phyloP scores from a whole-genome alignment of 768 basidiomycete species.

The Boletus edulis region DNA sequence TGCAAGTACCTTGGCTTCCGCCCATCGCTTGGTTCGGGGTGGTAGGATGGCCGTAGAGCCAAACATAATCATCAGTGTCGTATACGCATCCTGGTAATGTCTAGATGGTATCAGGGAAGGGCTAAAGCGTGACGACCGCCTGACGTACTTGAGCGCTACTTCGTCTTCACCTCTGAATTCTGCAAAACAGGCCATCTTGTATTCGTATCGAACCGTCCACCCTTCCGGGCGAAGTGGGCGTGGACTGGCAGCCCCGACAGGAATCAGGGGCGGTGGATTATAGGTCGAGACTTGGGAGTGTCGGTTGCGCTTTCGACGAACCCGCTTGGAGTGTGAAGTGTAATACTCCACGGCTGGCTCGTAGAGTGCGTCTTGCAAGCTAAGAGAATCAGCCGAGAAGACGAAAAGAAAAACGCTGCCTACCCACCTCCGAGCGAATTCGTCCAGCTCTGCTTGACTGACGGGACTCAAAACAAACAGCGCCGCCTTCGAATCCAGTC shows the following conservation, averaged over 20 bases:
- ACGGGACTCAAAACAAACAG: slow-evolving; percentile 96
- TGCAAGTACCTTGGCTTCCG: slow-evolving; percentile 94
- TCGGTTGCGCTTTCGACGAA: slow-evolving; percentile 83
- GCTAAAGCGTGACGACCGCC: background rate
- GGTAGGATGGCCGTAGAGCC: slow-evolving; percentile 81
- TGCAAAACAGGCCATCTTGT: slow-evolving; percentile 96
- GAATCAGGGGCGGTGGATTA: slow-evolving; percentile 42
- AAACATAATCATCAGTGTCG: slow-evolving; percentile 82
- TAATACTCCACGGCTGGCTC: slow-evolving; percentile 94
- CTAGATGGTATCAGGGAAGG: slow-evolving; percentile 38
- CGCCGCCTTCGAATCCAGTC: slow-evolving; percentile 87
- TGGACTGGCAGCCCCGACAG: slow-evolving; percentile 37
- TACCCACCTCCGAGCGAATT: slow-evolving; percentile 79
- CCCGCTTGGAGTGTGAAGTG: slow-evolving; percentile 87
- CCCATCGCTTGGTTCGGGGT: slow-evolving; percentile 95
- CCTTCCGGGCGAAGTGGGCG: slow-evolving; percentile 79
- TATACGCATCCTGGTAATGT: slow-evolving; percentile 94
- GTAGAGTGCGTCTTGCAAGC: slow-evolving; percentile 84
- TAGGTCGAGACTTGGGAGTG: slow-evolving; percentile 64
- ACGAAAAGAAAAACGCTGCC: background rate
- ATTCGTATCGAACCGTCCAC: slow-evolving; percentile 96
- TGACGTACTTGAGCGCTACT: slow-evolving; percentile 81
- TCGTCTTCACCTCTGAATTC: slow-evolving; percentile 94
- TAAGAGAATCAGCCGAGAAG: slow-evolving; percentile 25
- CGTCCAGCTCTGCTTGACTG: slow-evolving; percentile 74